Conservation (phyloP, 1,139 yeast genomes). For the Yamadazyma blattariae region DNA sequence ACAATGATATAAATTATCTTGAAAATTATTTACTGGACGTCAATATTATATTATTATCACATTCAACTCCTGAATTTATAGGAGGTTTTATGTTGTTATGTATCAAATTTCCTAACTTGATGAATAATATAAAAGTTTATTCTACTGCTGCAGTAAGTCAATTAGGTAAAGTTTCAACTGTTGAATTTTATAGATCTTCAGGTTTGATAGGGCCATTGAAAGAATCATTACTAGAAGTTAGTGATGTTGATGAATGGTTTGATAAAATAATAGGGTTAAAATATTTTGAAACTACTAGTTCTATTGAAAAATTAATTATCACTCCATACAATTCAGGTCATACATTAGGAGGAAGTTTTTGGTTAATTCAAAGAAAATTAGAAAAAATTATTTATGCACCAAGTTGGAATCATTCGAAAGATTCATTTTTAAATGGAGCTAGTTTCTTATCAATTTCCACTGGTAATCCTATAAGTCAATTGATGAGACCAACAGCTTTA, state of each 20-base stretch:
- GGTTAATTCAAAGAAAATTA: slow-evolving; percentile 72
- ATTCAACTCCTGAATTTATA: slow-evolving; percentile 75
- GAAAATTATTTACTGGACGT: slow-evolving; percentile 45
- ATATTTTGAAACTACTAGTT: slow-evolving; percentile 71
- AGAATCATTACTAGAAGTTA: slow-evolving; percentile 59
- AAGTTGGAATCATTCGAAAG: slow-evolving; percentile 93
- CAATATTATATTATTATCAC: slow-evolving; percentile 76
- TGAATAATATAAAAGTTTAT: slow-evolving; percentile 71
- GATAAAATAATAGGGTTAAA: slow-evolving; percentile 69
- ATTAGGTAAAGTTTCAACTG: slow-evolving; percentile 80
- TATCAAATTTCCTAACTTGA: slow-evolving; percentile 54
- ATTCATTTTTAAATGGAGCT: slow-evolving; percentile 81
- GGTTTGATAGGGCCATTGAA: slow-evolving; percentile 77
- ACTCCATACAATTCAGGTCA: slow-evolving; percentile 94
- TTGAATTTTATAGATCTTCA: slow-evolving; percentile 69
- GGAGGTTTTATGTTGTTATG: slow-evolving; percentile 79
- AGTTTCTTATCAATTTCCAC: slow-evolving; percentile 49
- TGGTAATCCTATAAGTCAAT: slow-evolving; percentile 56
- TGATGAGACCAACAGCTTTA: slow-evolving; percentile 79
- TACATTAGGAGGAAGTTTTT: slow-evolving; percentile 86
- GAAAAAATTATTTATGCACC: slow-evolving; percentile 87
- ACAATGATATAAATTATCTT: slow-evolving; percentile 42
- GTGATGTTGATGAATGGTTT: slow-evolving; percentile 78
- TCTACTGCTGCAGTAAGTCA: slow-evolving; percentile 87
- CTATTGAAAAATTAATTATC: slow-evolving; percentile 57